phyloP scores from a whole-genome alignment of 2,329 filamentous ascomycete species.

The Colletotrichum salicis region DNA sequence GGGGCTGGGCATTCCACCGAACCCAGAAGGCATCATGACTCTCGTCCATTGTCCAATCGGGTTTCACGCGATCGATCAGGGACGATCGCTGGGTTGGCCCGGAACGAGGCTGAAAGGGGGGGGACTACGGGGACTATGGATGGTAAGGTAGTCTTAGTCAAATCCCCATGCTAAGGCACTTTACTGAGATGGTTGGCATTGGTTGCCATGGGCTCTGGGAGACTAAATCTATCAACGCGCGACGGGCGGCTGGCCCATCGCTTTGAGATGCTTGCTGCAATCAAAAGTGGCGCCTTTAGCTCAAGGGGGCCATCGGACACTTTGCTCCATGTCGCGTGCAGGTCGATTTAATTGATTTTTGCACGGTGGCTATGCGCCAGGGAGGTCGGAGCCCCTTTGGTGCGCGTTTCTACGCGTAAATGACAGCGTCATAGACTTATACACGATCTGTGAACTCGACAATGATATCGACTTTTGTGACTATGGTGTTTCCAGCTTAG shows the following conservation, averaged over 20 bases:
- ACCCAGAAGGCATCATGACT: constrained; percentile 1
- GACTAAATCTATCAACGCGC: not conserved
- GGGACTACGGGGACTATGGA: not conserved
- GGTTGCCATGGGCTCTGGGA: not conserved
- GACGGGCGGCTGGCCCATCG: not conserved
- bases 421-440: constrained; percentile 37
- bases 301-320: constrained; percentile 8
- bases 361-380: constrained; percentile 10
- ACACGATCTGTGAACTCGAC: not conserved
- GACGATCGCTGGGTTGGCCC: constrained; percentile 8
- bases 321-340: not conserved
- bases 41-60: constrained; percentile 15
- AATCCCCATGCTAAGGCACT: not conserved
- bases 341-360: not conserved
- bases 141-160: not conserved
- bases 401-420: constrained; percentile 29
- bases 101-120: not conserved
- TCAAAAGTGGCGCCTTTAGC: constrained; percentile 24
- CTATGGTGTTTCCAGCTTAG: constrained; percentile 1
- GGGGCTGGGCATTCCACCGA: not conserved
- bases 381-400: constrained; percentile 13
- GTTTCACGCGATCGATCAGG: constrained; percentile 8
- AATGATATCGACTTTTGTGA: constrained; percentile 10
- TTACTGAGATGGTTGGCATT: not conserved
- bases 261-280: not conserved